These are phyloP conservation scores for Craterostigma plantagineum DNA, from an alignment of 257 asterid species.

Conservation along the genomic window DNA sequence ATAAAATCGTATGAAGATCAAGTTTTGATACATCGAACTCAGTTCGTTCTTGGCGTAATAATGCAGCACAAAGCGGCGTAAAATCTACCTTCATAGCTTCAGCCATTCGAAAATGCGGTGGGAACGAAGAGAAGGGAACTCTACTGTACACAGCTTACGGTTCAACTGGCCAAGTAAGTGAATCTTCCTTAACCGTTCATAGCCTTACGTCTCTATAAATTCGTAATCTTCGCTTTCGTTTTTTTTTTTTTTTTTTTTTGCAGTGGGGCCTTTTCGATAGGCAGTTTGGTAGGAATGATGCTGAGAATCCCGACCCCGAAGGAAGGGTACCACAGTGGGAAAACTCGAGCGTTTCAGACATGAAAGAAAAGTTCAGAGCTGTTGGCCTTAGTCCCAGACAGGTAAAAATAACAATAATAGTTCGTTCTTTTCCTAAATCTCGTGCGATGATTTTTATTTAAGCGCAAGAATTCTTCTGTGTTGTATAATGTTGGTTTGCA, in stretches of 20 bases:
- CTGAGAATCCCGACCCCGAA: conserved; percentile 77
- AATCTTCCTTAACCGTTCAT: neutral
- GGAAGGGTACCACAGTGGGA: conserved; percentile 90
- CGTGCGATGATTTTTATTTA: neutral
- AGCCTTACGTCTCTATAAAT: neutral
- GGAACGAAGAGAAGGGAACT: conserved; percentile 74
- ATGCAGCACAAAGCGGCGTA: conserved; percentile 89
- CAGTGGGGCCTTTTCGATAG: conserved; percentile 88
- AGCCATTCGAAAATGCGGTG: conserved; percentile 88
- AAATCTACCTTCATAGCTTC: conserved; percentile 71
- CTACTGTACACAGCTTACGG: conserved; percentile 74
- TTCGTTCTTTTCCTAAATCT: neutral
- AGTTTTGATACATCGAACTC: no score
- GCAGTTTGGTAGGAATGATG: conserved; percentile 72
- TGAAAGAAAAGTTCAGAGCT: conserved; percentile 65
- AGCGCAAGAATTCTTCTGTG: neutral
- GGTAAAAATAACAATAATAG: conserved; percentile 17
- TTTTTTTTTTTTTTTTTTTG: neutral
- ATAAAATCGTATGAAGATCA: no score
- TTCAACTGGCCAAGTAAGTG: conserved; percentile 72
- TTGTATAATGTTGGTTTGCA: conserved; percentile 10
- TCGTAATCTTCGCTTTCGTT: neutral
- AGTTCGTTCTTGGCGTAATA: conserved; percentile 1
- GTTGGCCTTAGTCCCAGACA: conserved; percentile 88
- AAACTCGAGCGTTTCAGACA: conserved; percentile 46